Base-by-base conservation (phyloP, 192 early-diverging fungal genomes). In the Podila clonocystis region DNA sequence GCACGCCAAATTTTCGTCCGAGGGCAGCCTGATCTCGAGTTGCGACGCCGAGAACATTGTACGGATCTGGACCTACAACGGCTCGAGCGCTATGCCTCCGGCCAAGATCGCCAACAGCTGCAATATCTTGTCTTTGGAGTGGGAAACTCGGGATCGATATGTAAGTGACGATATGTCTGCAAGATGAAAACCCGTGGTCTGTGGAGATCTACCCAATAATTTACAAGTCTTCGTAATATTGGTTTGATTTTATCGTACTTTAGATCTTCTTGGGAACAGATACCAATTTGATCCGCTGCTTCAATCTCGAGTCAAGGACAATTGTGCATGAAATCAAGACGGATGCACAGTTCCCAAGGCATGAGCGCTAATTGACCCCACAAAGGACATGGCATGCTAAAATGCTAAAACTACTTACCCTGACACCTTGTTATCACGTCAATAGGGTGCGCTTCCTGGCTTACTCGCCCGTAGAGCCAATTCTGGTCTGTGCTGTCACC, bases 31-130 rank as follows among this genome's bases (percentile, higher is more conserved):
- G 38, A 91, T 91, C 49, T 86, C 87, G 22, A 91, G 90, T 57
- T 89, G 88, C 68, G 90, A 91, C 75, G 83, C 85, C 48, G 90
- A 91, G 60, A 89, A 88, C 58, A 85, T 89, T 71, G 83, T 90
- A 33, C 72, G 86, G 84, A 65, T 80, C 19, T 80, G 77, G 77
- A 36, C 77, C n/a, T 80, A 80, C 29, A 73, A 80, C 41, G 77
- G 77, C 3, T 80, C 77, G 24, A 80, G 77, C 26, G 49, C 77
- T 12, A 72, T 80, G 70, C 48, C 67, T 2, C 77, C 77, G 4
- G 71, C 77, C 34, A 80, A 80, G 67, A 80, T 80, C 30, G 31
- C 65, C 4, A 80, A 73, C 26, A 61, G 61, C 12, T 68, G 62
- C 48, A 80, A 80, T 57, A 65, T 80, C 24, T 28, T 80, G 45